Evolutionary conservation across 441 rosid genomes (phyloP).

Genomic region (Croton setiger): DNA sequence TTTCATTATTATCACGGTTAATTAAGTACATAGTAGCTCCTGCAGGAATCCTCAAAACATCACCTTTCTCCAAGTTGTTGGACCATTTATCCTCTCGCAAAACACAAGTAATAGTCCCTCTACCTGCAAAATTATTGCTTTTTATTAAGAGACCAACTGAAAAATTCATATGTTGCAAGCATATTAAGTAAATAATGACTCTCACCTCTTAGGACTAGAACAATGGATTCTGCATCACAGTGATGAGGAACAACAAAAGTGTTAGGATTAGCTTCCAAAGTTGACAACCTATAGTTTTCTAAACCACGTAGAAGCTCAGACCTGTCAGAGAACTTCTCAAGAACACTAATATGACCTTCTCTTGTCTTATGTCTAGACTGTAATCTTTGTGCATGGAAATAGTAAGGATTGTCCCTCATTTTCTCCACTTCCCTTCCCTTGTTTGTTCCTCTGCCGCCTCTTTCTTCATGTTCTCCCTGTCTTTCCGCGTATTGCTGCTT

Average conservation of each 20-base stretch:
- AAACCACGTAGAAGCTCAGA: conserved; percentile 43
- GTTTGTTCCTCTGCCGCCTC: neutral
- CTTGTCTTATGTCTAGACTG: conserved; percentile 17
- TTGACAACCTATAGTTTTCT: conserved; percentile 37
- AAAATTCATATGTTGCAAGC: neutral
- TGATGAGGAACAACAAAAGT: conserved; percentile 53
- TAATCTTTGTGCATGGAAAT: conserved; percentile 33
- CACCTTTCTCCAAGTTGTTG: conserved; percentile 34
- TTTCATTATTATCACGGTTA: conserved; percentile 35
- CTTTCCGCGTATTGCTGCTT: conserved; percentile 1
- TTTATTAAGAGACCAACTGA: neutral
- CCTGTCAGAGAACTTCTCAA: conserved; percentile 39
- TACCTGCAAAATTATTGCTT: conserved; percentile 27
- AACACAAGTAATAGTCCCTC: conserved; percentile 37
- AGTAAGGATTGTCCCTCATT: conserved; percentile 36
- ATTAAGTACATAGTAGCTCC: conserved; percentile 35
- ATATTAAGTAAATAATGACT: neutral
- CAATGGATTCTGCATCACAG: conserved; percentile 37
- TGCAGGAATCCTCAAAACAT: conserved; percentile 39
- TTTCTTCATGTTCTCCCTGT: neutral
- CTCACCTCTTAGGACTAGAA: conserved; percentile 40
- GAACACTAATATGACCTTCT: conserved; percentile 38
- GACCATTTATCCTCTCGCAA: conserved; percentile 35
- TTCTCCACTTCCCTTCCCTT: conserved; percentile 1
- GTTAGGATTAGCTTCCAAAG: conserved; percentile 41